phyloP scores from a whole-genome alignment of 2,329 filamentous ascomycete genomes.

The Alternaria triticimaculans region DNA sequence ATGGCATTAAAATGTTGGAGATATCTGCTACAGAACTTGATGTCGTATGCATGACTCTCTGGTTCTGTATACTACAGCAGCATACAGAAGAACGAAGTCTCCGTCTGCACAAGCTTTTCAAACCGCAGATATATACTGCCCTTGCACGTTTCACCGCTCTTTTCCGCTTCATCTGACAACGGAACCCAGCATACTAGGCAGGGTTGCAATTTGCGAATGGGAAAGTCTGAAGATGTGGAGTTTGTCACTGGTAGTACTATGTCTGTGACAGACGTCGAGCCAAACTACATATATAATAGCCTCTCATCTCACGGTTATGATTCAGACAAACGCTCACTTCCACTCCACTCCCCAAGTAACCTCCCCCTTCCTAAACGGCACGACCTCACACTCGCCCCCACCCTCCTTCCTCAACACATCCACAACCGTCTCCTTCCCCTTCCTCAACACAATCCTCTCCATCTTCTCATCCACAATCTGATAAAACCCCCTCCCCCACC shows the following conservation, averaged over 20 bases:
- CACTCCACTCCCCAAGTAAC: conserved; percentile 61
- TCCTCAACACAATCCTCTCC: conserved; percentile 64
- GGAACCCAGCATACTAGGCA: not conserved
- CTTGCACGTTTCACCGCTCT: not conserved
- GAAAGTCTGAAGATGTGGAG: not conserved
- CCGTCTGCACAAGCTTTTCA: not conserved
- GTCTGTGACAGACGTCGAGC: not conserved
- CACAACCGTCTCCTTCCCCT: conserved; percentile 61
- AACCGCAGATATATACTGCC: not conserved
- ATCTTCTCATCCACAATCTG: conserved; percentile 53
- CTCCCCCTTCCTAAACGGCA: conserved; percentile 70
- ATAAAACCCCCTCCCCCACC: conserved; percentile 66
- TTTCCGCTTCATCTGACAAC: not conserved
- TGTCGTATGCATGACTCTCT: not conserved
- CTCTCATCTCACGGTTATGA: not conserved
- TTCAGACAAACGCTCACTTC: conserved; percentile 27
- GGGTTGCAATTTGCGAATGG: not conserved
- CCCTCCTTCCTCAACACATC: conserved; percentile 61
- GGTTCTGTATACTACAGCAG: not conserved
- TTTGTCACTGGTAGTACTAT: not conserved
- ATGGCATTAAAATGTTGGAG: not conserved
- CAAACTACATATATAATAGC: not conserved
- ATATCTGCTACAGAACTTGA: not conserved
- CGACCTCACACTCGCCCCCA: conserved; percentile 62
- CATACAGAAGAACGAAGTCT: not conserved